Conservation (phyloP, 2,329 filamentous ascomycete species). For the Botrytis cinerea region DNA sequence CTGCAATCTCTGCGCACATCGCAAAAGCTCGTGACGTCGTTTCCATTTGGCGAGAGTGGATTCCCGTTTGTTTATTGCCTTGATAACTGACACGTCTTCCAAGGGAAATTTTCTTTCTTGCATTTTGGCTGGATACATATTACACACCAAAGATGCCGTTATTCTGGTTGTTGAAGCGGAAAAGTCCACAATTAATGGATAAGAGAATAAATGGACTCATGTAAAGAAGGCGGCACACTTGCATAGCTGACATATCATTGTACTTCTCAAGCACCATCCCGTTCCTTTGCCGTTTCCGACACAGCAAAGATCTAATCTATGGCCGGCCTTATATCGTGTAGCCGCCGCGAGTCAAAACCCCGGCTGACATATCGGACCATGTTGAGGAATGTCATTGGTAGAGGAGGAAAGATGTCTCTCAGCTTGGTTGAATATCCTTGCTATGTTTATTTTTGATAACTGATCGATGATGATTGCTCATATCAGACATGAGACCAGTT, state of each 20-base stretch:
- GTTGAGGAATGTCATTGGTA: neutral
- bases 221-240: constrained; percentile 4
- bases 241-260: constrained; percentile 10
- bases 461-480: neutral
- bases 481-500: neutral
- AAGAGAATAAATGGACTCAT: neutral
- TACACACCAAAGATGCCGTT: neutral
- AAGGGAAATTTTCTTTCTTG: neutral
- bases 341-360: neutral
- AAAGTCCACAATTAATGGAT: neutral
- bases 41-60: constrained; percentile 18
- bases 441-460: neutral
- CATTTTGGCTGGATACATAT: neutral
- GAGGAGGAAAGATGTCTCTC: neutral
- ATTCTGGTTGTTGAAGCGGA: neutral
- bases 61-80: constrained; percentile 8
- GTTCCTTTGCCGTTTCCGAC: constrained; percentile 1
- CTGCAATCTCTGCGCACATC: neutral
- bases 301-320: constrained; percentile 13
- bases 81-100: constrained; percentile 4
- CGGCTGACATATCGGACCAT: neutral
- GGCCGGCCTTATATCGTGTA: neutral
- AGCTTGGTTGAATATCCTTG: neutral
- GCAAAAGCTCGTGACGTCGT: constrained; percentile 19
- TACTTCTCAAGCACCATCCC: neutral